phyloP scores from a whole-genome alignment of 2,329 filamentous ascomycete species.

The Microsporum ferrugineum region DNA sequence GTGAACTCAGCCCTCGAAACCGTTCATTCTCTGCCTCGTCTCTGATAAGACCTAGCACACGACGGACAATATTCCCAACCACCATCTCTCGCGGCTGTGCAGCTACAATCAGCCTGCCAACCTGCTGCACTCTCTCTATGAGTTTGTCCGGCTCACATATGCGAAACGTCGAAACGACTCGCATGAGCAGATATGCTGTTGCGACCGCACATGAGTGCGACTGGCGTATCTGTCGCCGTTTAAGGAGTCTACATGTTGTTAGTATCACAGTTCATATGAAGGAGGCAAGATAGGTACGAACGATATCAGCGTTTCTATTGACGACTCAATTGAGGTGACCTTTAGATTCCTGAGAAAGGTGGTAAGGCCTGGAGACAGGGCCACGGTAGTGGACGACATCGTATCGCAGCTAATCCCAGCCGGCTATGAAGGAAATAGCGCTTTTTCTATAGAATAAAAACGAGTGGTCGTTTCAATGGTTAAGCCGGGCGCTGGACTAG shows the following conservation, averaged over 20 bases:
- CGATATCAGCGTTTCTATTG: constrained; percentile 12
- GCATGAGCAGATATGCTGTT: constrained; percentile 76
- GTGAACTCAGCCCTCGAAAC: constrained; percentile 48
- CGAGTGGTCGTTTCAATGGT: too few species aligned
- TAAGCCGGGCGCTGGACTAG: neutral
- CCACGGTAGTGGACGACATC: neutral
- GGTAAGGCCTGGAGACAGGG: constrained; percentile 10
- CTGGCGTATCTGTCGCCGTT: constrained; percentile 77
- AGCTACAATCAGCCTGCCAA: constrained; percentile 64
- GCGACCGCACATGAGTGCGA: constrained; percentile 83
- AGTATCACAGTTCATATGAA: neutral
- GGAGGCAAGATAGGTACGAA: neutral
- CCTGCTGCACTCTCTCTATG: constrained; percentile 64
- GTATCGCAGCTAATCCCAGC: neutral
- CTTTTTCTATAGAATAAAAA: too few species aligned
- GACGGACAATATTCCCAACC: constrained; percentile 85
- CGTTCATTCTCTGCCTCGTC: constrained; percentile 78
- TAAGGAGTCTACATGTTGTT: constrained; percentile 55
- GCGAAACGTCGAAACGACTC: constrained; percentile 71
- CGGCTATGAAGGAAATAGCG: too few species aligned
- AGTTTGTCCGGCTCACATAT: constrained; percentile 68
- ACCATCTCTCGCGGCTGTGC: constrained; percentile 85
- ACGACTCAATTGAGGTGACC: constrained; percentile 9
- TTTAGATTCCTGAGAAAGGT: constrained; percentile 11
- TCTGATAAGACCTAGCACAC: constrained; percentile 79